These are phyloP conservation scores for Epithemia pelagica DNA, from an alignment of 108 stramenopile genomes.

Conservation along the genomic window DNA sequence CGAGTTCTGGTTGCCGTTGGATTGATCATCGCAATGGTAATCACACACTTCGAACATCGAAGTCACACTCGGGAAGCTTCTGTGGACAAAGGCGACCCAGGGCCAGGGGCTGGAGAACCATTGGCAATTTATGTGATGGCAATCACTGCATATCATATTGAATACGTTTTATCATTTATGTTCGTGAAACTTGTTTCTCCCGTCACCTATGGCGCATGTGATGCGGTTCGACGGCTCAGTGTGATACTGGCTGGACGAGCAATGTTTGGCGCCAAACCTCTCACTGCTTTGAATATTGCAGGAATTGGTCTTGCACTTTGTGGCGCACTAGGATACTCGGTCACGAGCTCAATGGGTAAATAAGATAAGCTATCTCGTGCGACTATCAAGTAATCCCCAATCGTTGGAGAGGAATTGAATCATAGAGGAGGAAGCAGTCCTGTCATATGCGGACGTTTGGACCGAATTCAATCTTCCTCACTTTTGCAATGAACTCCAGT, in stretches of 20 bases:
- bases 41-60: slow-evolving; percentile 24
- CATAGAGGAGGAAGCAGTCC: too few species aligned
- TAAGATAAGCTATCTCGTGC: not conserved
- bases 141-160: slow-evolving; percentile 59
- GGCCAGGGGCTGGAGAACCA: slow-evolving; percentile 29
- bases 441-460: too few species aligned
- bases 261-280: slow-evolving; percentile 58
- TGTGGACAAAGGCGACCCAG: not conserved
- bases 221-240: slow-evolving; percentile 58
- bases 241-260: slow-evolving; percentile 53
- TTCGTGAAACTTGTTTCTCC: slow-evolving; percentile 67
- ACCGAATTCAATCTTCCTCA: too few species aligned
- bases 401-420: too few species aligned
- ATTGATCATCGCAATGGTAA: slow-evolving; percentile 33
- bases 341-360: slow-evolving; percentile 13
- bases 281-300: slow-evolving; percentile 44
- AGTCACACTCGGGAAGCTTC: slow-evolving; percentile 15
- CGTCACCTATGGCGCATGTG: slow-evolving; percentile 69
- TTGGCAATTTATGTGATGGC: slow-evolving; percentile 46
- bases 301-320: slow-evolving; percentile 52
- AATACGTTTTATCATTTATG: slow-evolving; percentile 63
- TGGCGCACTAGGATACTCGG: slow-evolving; percentile 60
- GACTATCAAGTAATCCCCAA: not conserved
- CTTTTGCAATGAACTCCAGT: slow-evolving; percentile 25
- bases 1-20: slow-evolving; percentile 70